Percentiles rank a stretch among this genome's conserved stretches.
phyloP scores from a whole-genome alignment of 495 filamentous ascomycete species.

The Aspergillus sclerotiicarbonarius region DNA sequence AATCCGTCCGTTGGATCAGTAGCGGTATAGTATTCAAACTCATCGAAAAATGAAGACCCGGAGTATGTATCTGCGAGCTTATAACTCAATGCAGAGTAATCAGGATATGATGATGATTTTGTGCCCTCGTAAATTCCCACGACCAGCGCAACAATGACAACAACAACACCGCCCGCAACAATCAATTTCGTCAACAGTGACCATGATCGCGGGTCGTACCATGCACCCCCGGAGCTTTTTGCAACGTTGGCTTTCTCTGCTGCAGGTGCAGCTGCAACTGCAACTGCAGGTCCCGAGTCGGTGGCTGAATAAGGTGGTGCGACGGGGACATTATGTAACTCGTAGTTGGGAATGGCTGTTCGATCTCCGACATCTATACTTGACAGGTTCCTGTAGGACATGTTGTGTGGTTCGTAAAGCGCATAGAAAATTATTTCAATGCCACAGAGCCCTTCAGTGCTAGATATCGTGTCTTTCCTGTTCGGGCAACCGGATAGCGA shows the following conservation, averaged over 20 bases:
- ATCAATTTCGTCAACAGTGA: constrained; percentile 46
- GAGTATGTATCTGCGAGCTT: constrained; percentile 48
- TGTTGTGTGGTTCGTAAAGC: neutral
- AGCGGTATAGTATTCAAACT: constrained; percentile 52
- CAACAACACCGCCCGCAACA: constrained; percentile 26
- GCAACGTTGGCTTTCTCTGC: neutral
- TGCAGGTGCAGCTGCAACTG: neutral
- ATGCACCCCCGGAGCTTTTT: constrained; percentile 8
- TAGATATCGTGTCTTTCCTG: neutral
- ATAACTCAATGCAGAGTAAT: constrained; percentile 52
- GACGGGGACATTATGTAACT: neutral
- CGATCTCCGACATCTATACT: constrained; percentile 1
- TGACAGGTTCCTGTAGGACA: neutral
- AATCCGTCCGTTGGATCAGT: constrained; percentile 53
- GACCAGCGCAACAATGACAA: constrained; percentile 49
- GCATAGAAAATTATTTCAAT: neutral
- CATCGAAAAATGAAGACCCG: constrained; percentile 48
- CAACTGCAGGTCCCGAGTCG: neutral
- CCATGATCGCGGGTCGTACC: constrained; percentile 54
- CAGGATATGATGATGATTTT: constrained; percentile 49
- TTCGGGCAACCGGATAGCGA: neutral
- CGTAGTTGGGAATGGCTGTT: neutral
- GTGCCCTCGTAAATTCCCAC: constrained; percentile 52
- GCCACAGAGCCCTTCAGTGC: neutral
- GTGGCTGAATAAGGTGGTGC: neutral